A percentile compares a stretch with the other conserved stretches of the same genome.
phyloP scores from a whole-genome alignment of 257 asterid genomes.

The Lithospermum erythrorhizon region DNA sequence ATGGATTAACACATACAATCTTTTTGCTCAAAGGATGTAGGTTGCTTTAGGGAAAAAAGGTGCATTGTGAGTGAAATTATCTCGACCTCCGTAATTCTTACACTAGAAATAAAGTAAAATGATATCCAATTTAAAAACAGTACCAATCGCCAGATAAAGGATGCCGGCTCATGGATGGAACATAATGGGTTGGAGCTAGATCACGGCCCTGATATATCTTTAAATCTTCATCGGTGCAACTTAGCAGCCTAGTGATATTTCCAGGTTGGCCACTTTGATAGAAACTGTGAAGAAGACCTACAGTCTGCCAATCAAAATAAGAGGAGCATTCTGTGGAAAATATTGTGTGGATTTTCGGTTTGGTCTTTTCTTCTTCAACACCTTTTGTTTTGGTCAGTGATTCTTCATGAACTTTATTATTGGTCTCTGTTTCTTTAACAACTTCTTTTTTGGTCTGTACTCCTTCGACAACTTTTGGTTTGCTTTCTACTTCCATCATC shows the following conservation, averaged over 20 bases:
- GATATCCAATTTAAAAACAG: conserved; percentile 2
- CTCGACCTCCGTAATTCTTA: not conserved
- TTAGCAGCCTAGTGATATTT: conserved; percentile 72
- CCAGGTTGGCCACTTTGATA: conserved; percentile 90
- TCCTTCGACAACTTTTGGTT: conserved; percentile 2
- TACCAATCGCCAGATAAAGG: conserved; percentile 96
- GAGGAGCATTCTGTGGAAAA: conserved; percentile 88
- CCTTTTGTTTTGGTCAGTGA: conserved; percentile 25
- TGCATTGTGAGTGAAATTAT: not conserved
- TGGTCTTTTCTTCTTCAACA: conserved; percentile 40
- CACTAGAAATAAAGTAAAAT: not conserved
- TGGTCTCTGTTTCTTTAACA: not conserved
- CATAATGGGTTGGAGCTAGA: conserved; percentile 91
- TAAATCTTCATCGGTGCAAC: conserved; percentile 85
- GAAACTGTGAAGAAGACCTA: conserved; percentile 92
- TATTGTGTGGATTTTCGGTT: conserved; percentile 80
- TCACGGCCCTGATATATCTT: conserved; percentile 80
- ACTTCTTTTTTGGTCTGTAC: not conserved
- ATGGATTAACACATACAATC: too few relatives aligned
- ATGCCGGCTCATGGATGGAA: conserved; percentile 98
- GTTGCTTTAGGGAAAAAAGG: too few relatives aligned
- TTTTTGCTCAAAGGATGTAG: not conserved
- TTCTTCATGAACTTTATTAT: conserved; percentile 36
- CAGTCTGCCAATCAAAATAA: conserved; percentile 96
- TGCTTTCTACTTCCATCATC: conserved; percentile 40